Conservation (phyloP, 352 stramenopile species). For the Lagenidium giganteum region DNA sequence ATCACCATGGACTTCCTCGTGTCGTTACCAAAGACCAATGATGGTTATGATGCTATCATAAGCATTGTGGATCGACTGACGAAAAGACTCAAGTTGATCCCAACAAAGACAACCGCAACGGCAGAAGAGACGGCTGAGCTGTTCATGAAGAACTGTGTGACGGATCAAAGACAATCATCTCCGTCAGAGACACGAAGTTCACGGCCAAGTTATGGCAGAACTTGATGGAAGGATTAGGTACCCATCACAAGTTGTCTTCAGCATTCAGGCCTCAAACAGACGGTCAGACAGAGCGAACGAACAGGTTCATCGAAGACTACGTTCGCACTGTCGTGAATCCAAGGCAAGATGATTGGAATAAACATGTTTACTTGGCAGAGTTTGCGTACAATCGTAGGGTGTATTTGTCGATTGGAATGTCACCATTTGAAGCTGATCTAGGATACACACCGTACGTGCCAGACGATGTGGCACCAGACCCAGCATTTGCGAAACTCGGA, state of each 20-base stretch:
- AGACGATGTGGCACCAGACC: too few relatives aligned
- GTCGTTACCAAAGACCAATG: too few relatives aligned
- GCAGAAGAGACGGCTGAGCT: slow-evolving; percentile 8
- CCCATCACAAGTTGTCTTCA: slow-evolving; percentile 3
- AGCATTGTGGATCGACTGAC: too few relatives aligned
- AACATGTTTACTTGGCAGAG: background rate
- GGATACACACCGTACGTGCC: slow-evolving; percentile 8
- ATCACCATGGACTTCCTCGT: too few relatives aligned
- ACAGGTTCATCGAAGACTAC: slow-evolving; percentile 13
- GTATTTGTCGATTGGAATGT: slow-evolving; percentile 9
- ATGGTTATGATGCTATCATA: too few relatives aligned
- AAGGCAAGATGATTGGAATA: slow-evolving; percentile 1
- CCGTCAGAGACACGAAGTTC: slow-evolving; percentile 14
- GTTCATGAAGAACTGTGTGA: slow-evolving; percentile 7
- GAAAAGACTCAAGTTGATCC: too few relatives aligned
- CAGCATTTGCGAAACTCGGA: too few relatives aligned
- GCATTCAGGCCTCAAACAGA: slow-evolving; percentile 12
- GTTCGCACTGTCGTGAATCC: slow-evolving; percentile 6
- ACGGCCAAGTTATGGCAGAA: slow-evolving; percentile 13
- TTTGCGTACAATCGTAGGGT: slow-evolving; percentile 12
- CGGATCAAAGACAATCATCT: slow-evolving; percentile 4
- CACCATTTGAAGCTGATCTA: slow-evolving; percentile 6
- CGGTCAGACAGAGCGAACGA: slow-evolving; percentile 15
- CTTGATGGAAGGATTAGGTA: slow-evolving; percentile 10
- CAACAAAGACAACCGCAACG: background rate